A percentile compares a stretch with the other conserved stretches of the same genome.
Conservation (phyloP, 106 monocot species). For the Ottelia alismoides region DNA sequence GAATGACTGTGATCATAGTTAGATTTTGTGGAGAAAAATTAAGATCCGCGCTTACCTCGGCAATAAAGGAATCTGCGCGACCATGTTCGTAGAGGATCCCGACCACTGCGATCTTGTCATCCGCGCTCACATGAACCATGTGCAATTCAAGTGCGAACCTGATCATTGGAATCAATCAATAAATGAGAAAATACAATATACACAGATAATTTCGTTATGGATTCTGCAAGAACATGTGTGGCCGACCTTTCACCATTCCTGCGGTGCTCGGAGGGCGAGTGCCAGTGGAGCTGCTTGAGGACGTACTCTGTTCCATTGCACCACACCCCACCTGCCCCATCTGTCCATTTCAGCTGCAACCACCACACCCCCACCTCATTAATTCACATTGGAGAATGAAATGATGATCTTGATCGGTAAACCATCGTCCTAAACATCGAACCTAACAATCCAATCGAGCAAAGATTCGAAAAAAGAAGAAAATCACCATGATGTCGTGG, state of each 20-base stretch:
- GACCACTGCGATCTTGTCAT: constrained; percentile 41
- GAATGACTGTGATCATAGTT: neutral
- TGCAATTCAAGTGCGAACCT: constrained; percentile 66
- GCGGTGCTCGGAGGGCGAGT: constrained; percentile 48
- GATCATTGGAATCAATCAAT: neutral
- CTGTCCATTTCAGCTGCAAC: constrained; percentile 20
- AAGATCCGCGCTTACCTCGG: constrained; percentile 11
- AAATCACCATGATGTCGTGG: constrained; percentile 75
- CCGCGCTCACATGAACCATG: no score
- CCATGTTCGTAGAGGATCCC: constrained; percentile 56
- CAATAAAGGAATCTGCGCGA: constrained; percentile 30
- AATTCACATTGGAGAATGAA: no score
- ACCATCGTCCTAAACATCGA: no score
- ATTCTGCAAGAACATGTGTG: no score
- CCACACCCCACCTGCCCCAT: constrained; percentile 27
- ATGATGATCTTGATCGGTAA: no score
- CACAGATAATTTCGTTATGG: no score
- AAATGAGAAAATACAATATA: no score
- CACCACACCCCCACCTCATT: no score
- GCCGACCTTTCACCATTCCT: constrained; percentile 43
- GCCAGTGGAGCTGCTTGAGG: constrained; percentile 48
- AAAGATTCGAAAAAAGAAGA: no score
- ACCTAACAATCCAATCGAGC: no score
- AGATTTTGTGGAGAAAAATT: neutral
- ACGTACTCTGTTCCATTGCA: constrained; percentile 24